Conservation (phyloP, 2,329 filamentous ascomycete genomes). For the Geosmithia flava region DNA sequence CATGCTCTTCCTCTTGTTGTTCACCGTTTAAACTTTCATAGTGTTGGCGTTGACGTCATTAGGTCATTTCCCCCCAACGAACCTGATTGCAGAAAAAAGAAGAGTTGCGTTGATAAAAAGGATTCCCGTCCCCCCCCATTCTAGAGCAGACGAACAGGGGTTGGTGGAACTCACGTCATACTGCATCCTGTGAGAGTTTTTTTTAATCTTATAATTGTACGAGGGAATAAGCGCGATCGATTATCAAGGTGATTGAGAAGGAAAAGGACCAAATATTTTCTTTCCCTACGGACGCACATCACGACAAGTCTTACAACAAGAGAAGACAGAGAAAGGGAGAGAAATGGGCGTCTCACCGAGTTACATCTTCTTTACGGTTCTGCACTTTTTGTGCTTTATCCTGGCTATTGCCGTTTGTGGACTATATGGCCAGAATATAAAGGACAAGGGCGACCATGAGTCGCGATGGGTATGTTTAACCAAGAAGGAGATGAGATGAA, state of each 20-base stretch:
- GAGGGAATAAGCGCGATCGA: too few species aligned
- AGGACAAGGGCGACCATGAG: conserved; percentile 37
- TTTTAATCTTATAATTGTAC: too few species aligned
- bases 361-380: conserved; percentile 42
- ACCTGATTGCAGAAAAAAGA: background rate
- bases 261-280: too few species aligned
- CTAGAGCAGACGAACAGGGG: too few species aligned
- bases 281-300: too few species aligned
- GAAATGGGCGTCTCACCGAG: conserved; percentile 9
- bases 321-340: conserved; percentile 3
- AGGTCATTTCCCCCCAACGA: background rate
- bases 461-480: conserved; percentile 54
- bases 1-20: too few species aligned
- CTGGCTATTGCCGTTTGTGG: conserved; percentile 67
- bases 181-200: too few species aligned
- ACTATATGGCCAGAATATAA: conserved; percentile 62
- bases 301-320: too few species aligned
- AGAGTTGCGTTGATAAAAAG: background rate
- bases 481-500: background rate
- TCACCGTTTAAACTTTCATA: too few species aligned
- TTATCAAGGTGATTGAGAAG: too few species aligned
- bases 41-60: background rate
- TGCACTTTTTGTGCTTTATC: conserved; percentile 68
- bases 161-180: too few species aligned
- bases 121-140: too few species aligned